Evolutionary conservation across 1,284 basidiomycete species (phyloP), one percentile per base, ranked within the genome.

Genomic region (Ustilago lituana): DNA sequence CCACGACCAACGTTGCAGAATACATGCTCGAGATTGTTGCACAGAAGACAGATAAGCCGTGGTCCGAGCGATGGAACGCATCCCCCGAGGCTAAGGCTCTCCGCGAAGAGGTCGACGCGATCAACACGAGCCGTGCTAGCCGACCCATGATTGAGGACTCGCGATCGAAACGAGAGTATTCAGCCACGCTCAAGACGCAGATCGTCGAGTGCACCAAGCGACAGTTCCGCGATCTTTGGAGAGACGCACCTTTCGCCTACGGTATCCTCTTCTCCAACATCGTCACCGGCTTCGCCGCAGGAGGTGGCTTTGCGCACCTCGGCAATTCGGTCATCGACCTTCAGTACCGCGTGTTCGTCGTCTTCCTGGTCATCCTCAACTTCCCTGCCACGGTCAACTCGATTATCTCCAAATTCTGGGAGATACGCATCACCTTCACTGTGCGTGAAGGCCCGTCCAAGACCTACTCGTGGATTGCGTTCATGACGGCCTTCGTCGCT

Each of bases 211-310:
- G 89, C n/a, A 73, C 86, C 4, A 80, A 81, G 58, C 86, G 89
- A 17, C 86, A 87, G 31, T 85, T 86, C 64, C 81, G 85, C 51
- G 84, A 86, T 57, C 86, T 87, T 66, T 89, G 86, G 86, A 83
- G 89, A 17, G 86, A 88, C 60, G 89, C 91, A 3, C 88, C 87
- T 0, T 94, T 93, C 77, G 83, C 93, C 53, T 85, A 89, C 82
- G 87, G 90, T 26, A 93, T 94, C 83, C 75, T 92, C 23, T 83
- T 83, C 44, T 82, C 84, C 10, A 81, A 82, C 63, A 73, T 82
- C 12, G 59, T 83, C 27, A 79, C 82, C 6, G 83, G 80, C 38
- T 72, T 82, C 65, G 57, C 69, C 12, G 65, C 66, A 6, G 72
- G 70, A 33, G 74, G 72, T 31, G 60, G 55, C 4, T 76, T 79